Evolutionary conservation across 768 basidiomycete species (phyloP).

Genomic region (Favolaschia claudopus): DNA sequence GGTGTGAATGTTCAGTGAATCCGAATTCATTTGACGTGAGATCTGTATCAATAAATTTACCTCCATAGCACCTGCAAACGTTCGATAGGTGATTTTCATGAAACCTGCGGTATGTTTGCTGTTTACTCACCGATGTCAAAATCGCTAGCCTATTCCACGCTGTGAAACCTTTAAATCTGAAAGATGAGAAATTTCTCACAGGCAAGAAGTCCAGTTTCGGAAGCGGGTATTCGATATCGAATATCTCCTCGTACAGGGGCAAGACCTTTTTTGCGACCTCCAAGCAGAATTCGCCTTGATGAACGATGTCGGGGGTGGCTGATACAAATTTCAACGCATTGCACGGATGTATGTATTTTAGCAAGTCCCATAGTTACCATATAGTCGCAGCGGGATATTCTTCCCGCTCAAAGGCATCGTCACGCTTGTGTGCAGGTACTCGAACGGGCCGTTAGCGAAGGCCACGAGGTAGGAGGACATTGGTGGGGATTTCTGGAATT

Average conservation of each 20-base stretch:
- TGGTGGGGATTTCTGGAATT: constrained; percentile 81
- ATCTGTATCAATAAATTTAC: background rate
- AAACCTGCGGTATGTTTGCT: background rate
- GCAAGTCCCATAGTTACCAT: too few relatives aligned
- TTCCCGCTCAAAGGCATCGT: constrained; percentile 82
- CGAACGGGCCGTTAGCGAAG: constrained; percentile 84
- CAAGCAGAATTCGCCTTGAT: constrained; percentile 85
- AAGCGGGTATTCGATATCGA: constrained; percentile 90
- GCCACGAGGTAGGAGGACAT: constrained; percentile 94
- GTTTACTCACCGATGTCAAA: constrained; percentile 76
- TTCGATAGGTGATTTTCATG: constrained; percentile 1
- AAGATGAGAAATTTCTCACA: constrained; percentile 45
- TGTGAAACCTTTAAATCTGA: background rate
- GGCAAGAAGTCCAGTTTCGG: constrained; percentile 95
- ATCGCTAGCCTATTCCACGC: constrained; percentile 64
- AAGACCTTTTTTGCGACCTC: constrained; percentile 84
- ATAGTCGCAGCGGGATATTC: constrained; percentile 83
- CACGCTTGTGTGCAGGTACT: constrained; percentile 75
- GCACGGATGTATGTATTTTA: too few relatives aligned
- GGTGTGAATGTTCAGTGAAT: background rate
- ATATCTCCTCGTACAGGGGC: constrained; percentile 89
- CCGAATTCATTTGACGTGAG: background rate
- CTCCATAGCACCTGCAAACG: constrained; percentile 77
- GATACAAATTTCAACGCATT: too few relatives aligned
- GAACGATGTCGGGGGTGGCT: constrained; percentile 85